Conservation (phyloP, 441 rosid genomes). For the Isatis lusitanica region DNA sequence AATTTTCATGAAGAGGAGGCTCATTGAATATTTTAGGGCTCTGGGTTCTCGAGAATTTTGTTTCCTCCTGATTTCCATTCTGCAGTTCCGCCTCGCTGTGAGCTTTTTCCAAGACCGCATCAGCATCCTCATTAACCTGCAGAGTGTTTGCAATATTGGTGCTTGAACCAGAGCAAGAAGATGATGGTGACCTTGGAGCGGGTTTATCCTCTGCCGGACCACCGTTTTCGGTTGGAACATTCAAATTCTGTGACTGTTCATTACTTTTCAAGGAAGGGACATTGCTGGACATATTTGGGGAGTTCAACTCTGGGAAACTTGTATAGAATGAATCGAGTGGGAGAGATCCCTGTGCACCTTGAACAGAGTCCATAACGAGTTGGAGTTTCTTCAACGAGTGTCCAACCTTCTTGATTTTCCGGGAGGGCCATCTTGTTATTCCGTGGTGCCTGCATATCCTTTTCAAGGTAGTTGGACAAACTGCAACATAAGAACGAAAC, state of each 20-base stretch:
- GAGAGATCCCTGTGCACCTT: slow-evolving; percentile 69
- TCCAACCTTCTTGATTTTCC: slow-evolving; percentile 91
- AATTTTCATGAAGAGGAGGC: slow-evolving; percentile 40
- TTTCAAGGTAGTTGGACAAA: slow-evolving; percentile 89
- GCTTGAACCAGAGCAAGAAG: slow-evolving; percentile 63
- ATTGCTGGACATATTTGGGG: slow-evolving; percentile 46
- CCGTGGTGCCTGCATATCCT: slow-evolving; percentile 95
- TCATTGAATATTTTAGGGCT: slow-evolving; percentile 60
- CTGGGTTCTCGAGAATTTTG: slow-evolving; percentile 55
- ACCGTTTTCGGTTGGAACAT: slow-evolving; percentile 41
- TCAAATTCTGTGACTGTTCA: slow-evolving; percentile 34
- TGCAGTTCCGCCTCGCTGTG: slow-evolving; percentile 54
- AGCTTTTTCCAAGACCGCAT: slow-evolving; percentile 52
- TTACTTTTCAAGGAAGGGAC: slow-evolving; percentile 37
- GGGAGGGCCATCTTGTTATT: slow-evolving; percentile 85
- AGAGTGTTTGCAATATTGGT: slow-evolving; percentile 37
- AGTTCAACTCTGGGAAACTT: slow-evolving; percentile 72
- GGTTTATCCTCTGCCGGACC: slow-evolving; percentile 37
- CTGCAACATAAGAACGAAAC: slow-evolving; percentile 47
- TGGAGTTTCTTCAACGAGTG: slow-evolving; percentile 83
- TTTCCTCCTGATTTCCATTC: slow-evolving; percentile 50
- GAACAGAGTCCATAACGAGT: slow-evolving; percentile 75
- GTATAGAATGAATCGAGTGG: slow-evolving; percentile 73
- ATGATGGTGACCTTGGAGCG: slow-evolving; percentile 54
- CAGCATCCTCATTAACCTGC: slow-evolving; percentile 38